phyloP scores from a whole-genome alignment of 192 early-diverging fungal genomes.

The Entomortierella beljakovae region DNA sequence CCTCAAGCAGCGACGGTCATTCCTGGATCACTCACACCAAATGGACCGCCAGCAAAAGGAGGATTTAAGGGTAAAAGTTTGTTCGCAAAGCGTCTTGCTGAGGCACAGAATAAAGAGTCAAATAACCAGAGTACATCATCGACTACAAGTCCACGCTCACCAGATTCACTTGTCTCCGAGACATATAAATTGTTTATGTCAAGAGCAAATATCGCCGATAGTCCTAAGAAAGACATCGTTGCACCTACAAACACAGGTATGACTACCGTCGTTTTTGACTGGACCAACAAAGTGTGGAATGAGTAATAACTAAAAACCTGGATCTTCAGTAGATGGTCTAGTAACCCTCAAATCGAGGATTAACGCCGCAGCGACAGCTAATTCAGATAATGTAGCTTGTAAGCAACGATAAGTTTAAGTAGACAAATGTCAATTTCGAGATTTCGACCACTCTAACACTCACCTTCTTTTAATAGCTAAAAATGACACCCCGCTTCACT shows the following conservation, averaged over 20 bases:
- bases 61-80: slow-evolving; percentile 42
- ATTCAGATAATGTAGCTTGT: too few species aligned
- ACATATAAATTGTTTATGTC: slow-evolving; percentile 20
- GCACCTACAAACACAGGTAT: slow-evolving; percentile 13
- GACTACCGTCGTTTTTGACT: neutral
- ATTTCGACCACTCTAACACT: too few species aligned
- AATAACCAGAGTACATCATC: neutral
- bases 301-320: neutral
- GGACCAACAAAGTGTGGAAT: too few species aligned
- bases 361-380: slow-evolving; percentile 5
- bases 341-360: slow-evolving; percentile 2
- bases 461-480: too few species aligned
- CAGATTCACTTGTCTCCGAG: slow-evolving; percentile 18
- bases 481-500: slow-evolving; percentile 18
- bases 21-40: slow-evolving; percentile 20
- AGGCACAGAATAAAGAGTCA: slow-evolving; percentile 24
- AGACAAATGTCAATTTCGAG: too few species aligned
- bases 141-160: neutral
- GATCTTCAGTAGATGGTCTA: slow-evolving; percentile 1
- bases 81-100: slow-evolving; percentile 40
- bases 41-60: slow-evolving; percentile 5
- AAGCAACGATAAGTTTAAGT: too few species aligned
- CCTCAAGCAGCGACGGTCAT: slow-evolving; percentile 27
- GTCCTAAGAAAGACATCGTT: slow-evolving; percentile 3
- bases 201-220: neutral